Evolutionary conservation across 2,329 filamentous ascomycete genomes (phyloP).

Genomic region (Fusarium compactum): DNA sequence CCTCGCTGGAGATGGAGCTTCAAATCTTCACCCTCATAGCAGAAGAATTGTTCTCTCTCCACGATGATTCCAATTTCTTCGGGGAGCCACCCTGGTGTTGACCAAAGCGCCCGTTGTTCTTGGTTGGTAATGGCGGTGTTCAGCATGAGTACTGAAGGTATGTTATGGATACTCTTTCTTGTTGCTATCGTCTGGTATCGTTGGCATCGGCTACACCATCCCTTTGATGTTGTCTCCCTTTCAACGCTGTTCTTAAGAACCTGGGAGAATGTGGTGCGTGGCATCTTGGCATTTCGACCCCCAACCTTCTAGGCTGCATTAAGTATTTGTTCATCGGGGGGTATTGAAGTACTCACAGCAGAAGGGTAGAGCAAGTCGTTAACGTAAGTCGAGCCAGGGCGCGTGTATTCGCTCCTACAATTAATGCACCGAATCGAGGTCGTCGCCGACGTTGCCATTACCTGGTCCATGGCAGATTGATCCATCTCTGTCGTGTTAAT

Average conservation of each 20-base stretch:
- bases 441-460: slow-evolving; percentile 77
- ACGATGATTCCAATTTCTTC: slow-evolving; percentile 94
- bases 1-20: slow-evolving; percentile 82
- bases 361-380: slow-evolving; percentile 87
- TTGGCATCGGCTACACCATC: slow-evolving; percentile 93
- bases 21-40: slow-evolving; percentile 92
- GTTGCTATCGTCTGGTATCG: slow-evolving; percentile 90
- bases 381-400: slow-evolving; percentile 81
- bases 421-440: slow-evolving; percentile 85
- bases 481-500: slow-evolving; percentile 77
- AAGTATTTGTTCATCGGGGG: background rate
- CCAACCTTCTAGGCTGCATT: slow-evolving; percentile 57
- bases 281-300: slow-evolving; percentile 62
- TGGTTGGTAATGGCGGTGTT: slow-evolving; percentile 81
- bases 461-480: slow-evolving; percentile 74
- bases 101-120: slow-evolving; percentile 86
- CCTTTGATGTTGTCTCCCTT: slow-evolving; percentile 86
- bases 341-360: slow-evolving; percentile 44
- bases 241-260: slow-evolving; percentile 94
- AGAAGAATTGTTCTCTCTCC: slow-evolving; percentile 91
- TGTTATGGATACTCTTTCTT: slow-evolving; percentile 82
- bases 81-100: slow-evolving; percentile 89
- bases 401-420: slow-evolving; percentile 87
- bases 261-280: slow-evolving; percentile 81
- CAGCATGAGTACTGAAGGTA: slow-evolving; percentile 88